Percentiles rank a stretch among this genome's conserved stretches.
Evolutionary conservation across 176 grass and related monocot genomes (phyloP).

Genomic region (Ampelocalamus luodianensis): DNA sequence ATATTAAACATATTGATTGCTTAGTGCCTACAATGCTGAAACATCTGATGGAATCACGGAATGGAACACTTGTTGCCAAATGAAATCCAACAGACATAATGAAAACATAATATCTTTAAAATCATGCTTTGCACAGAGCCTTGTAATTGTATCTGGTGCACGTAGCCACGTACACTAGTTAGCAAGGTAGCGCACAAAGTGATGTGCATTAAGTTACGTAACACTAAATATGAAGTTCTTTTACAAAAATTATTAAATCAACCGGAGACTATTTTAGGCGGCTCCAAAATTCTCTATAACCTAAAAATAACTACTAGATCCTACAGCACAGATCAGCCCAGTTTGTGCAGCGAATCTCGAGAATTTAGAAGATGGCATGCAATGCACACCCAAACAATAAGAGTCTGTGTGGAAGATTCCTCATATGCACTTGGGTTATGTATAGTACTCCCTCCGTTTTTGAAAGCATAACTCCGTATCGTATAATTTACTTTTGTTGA

Average conservation of each 20-base stretch:
- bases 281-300: not conserved
- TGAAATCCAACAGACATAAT: not conserved
- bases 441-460: no score
- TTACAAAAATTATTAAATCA: not conserved
- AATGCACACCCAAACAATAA: not conserved
- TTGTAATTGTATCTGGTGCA: not conserved
- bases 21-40: not conserved
- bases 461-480: no score
- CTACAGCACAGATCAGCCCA: not conserved
- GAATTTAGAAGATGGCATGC: slow-evolving; percentile 1
- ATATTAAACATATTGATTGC: not conserved
- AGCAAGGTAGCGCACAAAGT: not conserved
- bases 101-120: slow-evolving; percentile 18
- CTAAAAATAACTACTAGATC: not conserved
- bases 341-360: not conserved
- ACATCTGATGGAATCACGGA: not conserved
- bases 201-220: not conserved
- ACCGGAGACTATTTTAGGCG: not conserved
- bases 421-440: not conserved
- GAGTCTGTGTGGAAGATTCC: not conserved
- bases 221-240: not conserved
- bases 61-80: not conserved
- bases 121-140: not conserved
- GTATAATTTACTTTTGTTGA: no score
- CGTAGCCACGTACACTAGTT: not conserved